A percentile compares a stretch with the other conserved stretches of the same genome.
Conservation (phyloP, 192 early-diverging fungal genomes). For the Coemansia sp. region DNA sequence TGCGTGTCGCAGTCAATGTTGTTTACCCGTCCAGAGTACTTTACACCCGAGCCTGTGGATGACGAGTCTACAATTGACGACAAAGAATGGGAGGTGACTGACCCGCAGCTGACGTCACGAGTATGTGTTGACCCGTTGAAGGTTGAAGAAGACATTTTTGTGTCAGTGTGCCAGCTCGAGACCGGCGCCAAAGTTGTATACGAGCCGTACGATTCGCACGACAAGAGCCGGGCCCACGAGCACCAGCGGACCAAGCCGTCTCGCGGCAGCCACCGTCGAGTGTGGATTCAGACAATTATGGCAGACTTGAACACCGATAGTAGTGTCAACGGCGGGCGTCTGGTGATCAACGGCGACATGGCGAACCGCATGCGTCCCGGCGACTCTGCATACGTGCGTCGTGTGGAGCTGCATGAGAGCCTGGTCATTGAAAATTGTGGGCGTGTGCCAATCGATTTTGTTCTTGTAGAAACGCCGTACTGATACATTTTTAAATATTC, state of each 20-base stretch:
- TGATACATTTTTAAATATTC: constrained; percentile 11
- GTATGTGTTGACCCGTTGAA: constrained; percentile 43
- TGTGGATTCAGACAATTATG: constrained; percentile 48
- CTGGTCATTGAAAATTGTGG: constrained; percentile 42
- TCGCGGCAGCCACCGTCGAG: constrained; percentile 22
- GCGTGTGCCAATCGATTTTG: constrained; percentile 39
- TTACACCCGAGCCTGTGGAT: constrained; percentile 31
- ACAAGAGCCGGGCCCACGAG: constrained; percentile 21
- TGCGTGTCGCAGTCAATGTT: constrained; percentile 40
- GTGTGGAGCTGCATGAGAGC: constrained; percentile 22
- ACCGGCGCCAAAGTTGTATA: constrained; percentile 17
- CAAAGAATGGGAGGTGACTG: constrained; percentile 34
- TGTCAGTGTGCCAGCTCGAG: constrained; percentile 36
- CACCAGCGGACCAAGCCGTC: constrained; percentile 11
- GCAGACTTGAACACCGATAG: constrained; percentile 24
- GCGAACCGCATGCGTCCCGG: constrained; percentile 36
- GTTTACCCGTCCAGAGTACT: constrained; percentile 40
- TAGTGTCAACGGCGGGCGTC: constrained; percentile 25
- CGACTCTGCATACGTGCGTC: constrained; percentile 44
- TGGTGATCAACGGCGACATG: constrained; percentile 43
- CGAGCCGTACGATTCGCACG: constrained; percentile 41
- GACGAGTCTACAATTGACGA: constrained; percentile 10
- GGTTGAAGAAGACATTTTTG: constrained; percentile 41
- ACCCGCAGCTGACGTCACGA: constrained; percentile 37
- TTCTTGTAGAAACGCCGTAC: constrained; percentile 44